Base-by-base conservation (phyloP, 1,284 basidiomycete species). In the Leccinum pallidistipes region DNA sequence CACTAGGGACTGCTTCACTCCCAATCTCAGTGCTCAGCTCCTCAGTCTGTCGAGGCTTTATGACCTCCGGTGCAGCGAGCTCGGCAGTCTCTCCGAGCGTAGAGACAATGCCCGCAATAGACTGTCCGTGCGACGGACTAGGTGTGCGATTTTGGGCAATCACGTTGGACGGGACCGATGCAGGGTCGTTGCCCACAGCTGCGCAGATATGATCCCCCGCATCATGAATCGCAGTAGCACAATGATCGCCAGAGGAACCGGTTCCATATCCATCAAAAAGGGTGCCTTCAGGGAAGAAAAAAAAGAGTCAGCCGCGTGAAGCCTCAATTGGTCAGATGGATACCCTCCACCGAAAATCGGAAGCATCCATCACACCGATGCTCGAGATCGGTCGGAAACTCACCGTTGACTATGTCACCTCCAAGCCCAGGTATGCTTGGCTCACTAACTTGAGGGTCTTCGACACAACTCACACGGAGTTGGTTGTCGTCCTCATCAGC, bases 391-490 rank as follows among this genome's bases (percentile, higher is more conserved):
- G 68, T 74, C 67, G 67, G 69, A 74, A 76, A 78, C 76, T 80
- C 77, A 79, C 78, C 78, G 69, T 78, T 78, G 62, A 80, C 75
- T 70, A 79, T 75, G 58, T 76, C 74, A 10, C 68, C 73, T 52
- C 69, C 73, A 32, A 73, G 70, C n/a, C 71, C 68, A 55, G 70
- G 74, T 62, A 73, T 73, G 55, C 73, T 70, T 34, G 71, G 71
- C 59, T 78, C 76, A 61, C 71, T 71, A 61, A 76, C 74, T 62
- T 75, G 72, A 62, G 74, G 73, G 56, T 80, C 78, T 49, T 77
- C 79, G 56, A 80, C 76, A 66, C 79, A 76, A 73, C 78, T 81
- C 65, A 80, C 79, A 71, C 81, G 79, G 58, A 79, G 73, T 61
- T 77, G 76, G 59, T 80, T 78, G 59, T 78, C 80, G 61, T 80